These are phyloP conservation scores for Dothideomycetes sp. DNA, from an alignment of 2,329 filamentous ascomycete genomes.

Conservation along the genomic window DNA sequence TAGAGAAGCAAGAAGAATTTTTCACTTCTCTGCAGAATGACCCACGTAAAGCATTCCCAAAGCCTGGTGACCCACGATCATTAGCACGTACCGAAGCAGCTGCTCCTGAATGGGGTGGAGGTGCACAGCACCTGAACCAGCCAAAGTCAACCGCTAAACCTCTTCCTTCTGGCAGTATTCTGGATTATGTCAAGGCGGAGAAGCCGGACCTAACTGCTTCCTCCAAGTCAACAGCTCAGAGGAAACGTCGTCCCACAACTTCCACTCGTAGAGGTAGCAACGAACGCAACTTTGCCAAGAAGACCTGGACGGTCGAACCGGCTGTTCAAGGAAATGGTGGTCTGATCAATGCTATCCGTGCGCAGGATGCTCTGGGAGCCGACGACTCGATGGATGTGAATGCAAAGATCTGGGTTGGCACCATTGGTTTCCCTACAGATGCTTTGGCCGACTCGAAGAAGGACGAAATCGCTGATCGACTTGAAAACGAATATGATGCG, in stretches of 20 bases:
- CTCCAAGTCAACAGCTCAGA: slow-evolving; percentile 18
- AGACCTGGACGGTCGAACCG: slow-evolving; percentile 72
- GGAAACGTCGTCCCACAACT: slow-evolving; percentile 8
- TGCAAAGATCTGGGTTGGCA: slow-evolving; percentile 84
- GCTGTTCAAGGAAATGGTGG: slow-evolving; percentile 90
- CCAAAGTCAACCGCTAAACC: slow-evolving; percentile 66
- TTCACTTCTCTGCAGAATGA: slow-evolving; percentile 36
- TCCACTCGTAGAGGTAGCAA: slow-evolving; percentile 26
- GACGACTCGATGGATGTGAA: slow-evolving; percentile 57
- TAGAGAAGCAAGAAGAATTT: slow-evolving; percentile 32
- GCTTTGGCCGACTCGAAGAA: slow-evolving; percentile 67
- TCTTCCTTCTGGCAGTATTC: slow-evolving; percentile 63
- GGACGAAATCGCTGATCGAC: slow-evolving; percentile 70
- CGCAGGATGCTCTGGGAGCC: slow-evolving; percentile 42
- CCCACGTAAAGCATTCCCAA: slow-evolving; percentile 43
- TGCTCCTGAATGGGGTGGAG: slow-evolving; percentile 64
- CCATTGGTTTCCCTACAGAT: slow-evolving; percentile 89
- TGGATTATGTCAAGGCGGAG: slow-evolving; percentile 42
- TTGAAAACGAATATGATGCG: slow-evolving; percentile 74
- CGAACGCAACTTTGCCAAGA: slow-evolving; percentile 53
- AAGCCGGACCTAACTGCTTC: slow-evolving; percentile 20
- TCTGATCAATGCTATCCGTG: slow-evolving; percentile 72
- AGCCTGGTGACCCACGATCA: slow-evolving; percentile 38
- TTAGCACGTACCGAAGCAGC: slow-evolving; percentile 65
- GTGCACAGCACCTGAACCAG: slow-evolving; percentile 58